Evolutionary conservation across 345 rosid genomes (phyloP).

Genomic region (Salix purpurea): DNA sequence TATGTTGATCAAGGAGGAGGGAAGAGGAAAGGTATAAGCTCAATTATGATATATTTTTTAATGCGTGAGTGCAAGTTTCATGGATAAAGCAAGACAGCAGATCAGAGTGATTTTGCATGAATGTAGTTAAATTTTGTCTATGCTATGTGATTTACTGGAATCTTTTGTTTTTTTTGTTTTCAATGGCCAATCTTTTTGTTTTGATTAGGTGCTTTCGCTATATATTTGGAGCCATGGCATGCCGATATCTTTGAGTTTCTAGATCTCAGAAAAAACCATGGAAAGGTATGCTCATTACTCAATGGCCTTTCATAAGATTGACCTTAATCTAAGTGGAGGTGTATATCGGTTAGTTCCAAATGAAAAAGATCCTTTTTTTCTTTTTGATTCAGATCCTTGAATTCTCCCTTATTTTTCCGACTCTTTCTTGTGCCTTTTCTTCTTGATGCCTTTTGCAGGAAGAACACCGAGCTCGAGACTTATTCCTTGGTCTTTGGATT

Average conservation of each 20-base stretch:
- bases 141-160: background rate
- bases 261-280: conserved; percentile 75
- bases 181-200: background rate
- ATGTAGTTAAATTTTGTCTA: background rate
- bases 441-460: conserved; percentile 38
- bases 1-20: conserved; percentile 85
- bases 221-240: conserved; percentile 85
- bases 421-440: background rate
- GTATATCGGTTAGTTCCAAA: background rate
- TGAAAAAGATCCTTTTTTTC: background rate
- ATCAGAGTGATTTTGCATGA: background rate
- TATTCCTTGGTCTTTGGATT: conserved; percentile 78
- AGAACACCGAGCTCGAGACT: conserved; percentile 73
- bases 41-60: background rate
- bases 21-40: conserved; percentile 59
- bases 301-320: background rate
- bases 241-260: conserved; percentile 64
- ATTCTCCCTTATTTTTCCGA: background rate
- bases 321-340: background rate
- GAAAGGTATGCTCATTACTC: conserved; percentile 40
- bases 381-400: background rate
- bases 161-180: background rate
- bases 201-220: conserved; percentile 65
- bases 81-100: background rate
- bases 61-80: background rate